These are phyloP conservation scores for Aureobasidium sp. DNA, from an alignment of 2,329 filamentous ascomycete genomes.

Conservation along the genomic window DNA sequence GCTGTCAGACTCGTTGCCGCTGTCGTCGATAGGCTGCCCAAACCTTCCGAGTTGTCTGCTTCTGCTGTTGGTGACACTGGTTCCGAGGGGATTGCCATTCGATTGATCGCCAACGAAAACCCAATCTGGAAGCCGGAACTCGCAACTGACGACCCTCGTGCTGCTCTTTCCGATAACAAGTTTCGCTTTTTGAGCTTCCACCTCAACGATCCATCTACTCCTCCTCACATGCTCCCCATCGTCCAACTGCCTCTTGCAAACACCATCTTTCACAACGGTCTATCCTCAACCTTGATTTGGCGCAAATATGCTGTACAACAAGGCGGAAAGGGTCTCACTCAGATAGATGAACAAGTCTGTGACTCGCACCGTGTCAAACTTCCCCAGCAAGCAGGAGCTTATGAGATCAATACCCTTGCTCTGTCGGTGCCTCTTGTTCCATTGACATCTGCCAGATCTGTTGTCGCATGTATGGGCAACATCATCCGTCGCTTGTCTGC, in stretches of 20 bases:
- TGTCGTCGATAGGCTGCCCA: conserved; percentile 15
- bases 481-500: conserved; percentile 58
- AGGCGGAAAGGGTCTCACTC: background rate
- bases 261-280: conserved; percentile 66
- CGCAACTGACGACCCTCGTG: background rate
- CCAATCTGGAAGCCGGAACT: background rate
- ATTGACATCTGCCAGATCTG: conserved; percentile 52
- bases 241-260: conserved; percentile 60
- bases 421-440: conserved; percentile 48
- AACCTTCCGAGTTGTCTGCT: background rate
- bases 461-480: conserved; percentile 65
- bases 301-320: background rate
- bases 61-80: background rate
- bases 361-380: conserved; percentile 6
- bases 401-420: conserved; percentile 12
- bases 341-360: background rate
- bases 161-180: background rate
- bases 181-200: conserved; percentile 1
- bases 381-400: background rate
- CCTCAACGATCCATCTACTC: background rate
- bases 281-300: conserved; percentile 45
- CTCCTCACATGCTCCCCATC: background rate
- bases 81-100: background rate
- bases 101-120: background rate
- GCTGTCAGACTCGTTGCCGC: conserved; percentile 12